Percentiles rank a stretch among this genome's conserved stretches.
Conservation (phyloP, 192 early-diverging fungal species). For the Backusella mclennaniae region DNA sequence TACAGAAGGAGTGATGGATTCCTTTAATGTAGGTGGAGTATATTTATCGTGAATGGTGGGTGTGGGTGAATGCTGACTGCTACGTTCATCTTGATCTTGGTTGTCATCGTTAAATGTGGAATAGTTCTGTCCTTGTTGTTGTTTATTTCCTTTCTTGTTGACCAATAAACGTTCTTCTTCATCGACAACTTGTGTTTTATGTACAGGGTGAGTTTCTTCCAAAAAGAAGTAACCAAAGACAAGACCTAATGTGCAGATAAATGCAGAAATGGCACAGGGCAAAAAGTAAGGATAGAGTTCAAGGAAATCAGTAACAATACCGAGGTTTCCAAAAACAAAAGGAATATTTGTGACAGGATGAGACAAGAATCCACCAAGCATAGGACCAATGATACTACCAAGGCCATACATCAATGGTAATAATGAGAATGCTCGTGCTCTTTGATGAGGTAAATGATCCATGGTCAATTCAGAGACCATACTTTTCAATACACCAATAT, state of each 20-base stretch:
- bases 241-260: conserved; percentile 52
- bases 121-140: background rate
- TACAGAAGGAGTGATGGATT: conserved; percentile 23
- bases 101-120: conserved; percentile 11
- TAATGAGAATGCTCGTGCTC: conserved; percentile 58
- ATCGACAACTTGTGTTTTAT: background rate
- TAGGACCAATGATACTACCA: conserved; percentile 55
- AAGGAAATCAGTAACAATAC: conserved; percentile 43
- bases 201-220: conserved; percentile 46
- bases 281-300: conserved; percentile 65
- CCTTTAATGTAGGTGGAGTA: conserved; percentile 16
- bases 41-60: conserved; percentile 10
- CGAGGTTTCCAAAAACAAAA: conserved; percentile 37
- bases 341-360: conserved; percentile 64
- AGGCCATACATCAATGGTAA: conserved; percentile 63
- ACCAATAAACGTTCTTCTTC: background rate
- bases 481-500: conserved; percentile 66
- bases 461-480: conserved; percentile 75
- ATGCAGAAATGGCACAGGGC: conserved; percentile 62
- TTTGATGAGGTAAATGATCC: conserved; percentile 52
- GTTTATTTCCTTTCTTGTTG: background rate
- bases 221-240: conserved; percentile 50
- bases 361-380: conserved; percentile 65
- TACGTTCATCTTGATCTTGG: background rate
- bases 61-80: conserved; percentile 4